These are phyloP conservation scores for Leccinum boreale DNA, from an alignment of 768 basidiomycete genomes.

Conservation along the genomic window DNA sequence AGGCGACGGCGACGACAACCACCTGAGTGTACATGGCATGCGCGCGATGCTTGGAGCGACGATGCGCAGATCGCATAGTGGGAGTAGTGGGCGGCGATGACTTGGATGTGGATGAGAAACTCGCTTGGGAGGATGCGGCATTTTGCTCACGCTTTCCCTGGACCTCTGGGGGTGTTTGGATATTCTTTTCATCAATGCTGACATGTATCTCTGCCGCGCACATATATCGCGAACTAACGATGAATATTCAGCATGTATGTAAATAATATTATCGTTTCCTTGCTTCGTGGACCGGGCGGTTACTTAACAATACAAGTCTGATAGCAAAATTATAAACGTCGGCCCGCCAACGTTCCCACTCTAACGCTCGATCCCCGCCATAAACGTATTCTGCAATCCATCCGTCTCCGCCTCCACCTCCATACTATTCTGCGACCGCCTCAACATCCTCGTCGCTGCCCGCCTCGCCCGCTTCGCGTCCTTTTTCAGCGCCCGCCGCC, in stretches of 20 bases:
- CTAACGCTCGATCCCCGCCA: constrained; percentile 19
- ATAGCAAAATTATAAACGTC: neutral
- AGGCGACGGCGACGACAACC: neutral
- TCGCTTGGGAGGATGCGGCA: neutral
- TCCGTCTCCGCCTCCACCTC: constrained; percentile 25
- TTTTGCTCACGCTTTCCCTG: neutral
- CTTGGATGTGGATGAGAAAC: neutral
- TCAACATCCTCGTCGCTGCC: constrained; percentile 35
- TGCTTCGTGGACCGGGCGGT: too few relatives aligned
- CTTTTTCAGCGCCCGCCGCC: constrained; percentile 55
- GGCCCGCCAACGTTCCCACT: neutral
- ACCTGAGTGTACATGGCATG: neutral
- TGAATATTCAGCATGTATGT: neutral
- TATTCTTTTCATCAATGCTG: too few relatives aligned
- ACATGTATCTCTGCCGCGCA: neutral
- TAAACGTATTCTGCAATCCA: constrained; percentile 22
- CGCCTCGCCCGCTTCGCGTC: constrained; percentile 63
- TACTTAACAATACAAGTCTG: too few relatives aligned
- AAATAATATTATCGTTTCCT: neutral
- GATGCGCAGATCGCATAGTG: constrained; percentile 6
- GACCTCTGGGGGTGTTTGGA: neutral
- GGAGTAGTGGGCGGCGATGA: neutral
- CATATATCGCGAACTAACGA: neutral
- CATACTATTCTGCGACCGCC: constrained; percentile 29
- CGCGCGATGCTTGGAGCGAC: neutral